phyloP scores from a whole-genome alignment of 78 protist species.

The Dictyostelium discoideum region dicty_2.7 NC_007090.3:4135501-4136000 shows the following conservation, averaged over 20 bases:
- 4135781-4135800: conserved; percentile 38
- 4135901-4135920: conserved; percentile 48
- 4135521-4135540: neutral
- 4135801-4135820: neutral
- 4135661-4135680: neutral
- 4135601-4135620: conserved; percentile 32
- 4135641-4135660: conserved; percentile 62
- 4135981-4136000: conserved; percentile 25
- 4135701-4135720: conserved; percentile 34
- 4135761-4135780: conserved; percentile 25
- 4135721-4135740: conserved; percentile 56
- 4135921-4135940: conserved; percentile 61
- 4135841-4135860: conserved; percentile 32
- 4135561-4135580: neutral
- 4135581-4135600: conserved; percentile 10
- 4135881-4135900: conserved; percentile 45
- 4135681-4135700: neutral
- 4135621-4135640: conserved; percentile 64
- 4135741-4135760: conserved; percentile 48
- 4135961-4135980: conserved; percentile 64
- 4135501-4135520: neutral
- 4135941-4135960: conserved; percentile 16
- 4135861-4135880: neutral
- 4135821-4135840: conserved; percentile 35
- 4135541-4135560: conserved; percentile 7